Base-by-base conservation (phyloP, 257 asterid genomes). In the Oldenlandia corymbosa region DNA sequence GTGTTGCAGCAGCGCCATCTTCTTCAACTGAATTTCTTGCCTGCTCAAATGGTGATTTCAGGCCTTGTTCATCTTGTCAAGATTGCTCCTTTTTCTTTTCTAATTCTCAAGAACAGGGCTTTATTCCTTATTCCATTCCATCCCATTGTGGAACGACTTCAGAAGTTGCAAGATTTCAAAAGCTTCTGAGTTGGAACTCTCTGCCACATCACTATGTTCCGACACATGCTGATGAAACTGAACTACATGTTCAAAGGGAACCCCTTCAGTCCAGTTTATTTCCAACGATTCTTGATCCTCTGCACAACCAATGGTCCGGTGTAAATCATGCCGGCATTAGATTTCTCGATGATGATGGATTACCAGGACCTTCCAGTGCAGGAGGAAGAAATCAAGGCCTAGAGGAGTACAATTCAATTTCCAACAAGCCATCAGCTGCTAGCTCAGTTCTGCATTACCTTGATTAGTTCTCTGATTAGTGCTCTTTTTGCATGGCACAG, bases 241-340 rank as follows among this genome's bases (percentile, higher is more conserved):
- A 65, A 13, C 24, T 65, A 31, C 57, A 34, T 61, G 52, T 49
- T 41, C 73, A 61, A 12, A 80, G 91, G 95, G 95, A 86, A 82
- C 87, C 87, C 88, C 91, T 86, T 84, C 95, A 81, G 91, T 86
- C 89, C 88, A 83, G 81, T 59, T 57, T 74, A 42, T 54, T 41
- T 14, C 28, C 69, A 48, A n/a, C 64, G 12, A 12, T 68, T 64
- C 41, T 26, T 39, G 55, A 74, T 60, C 54, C 71, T 7, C 24
- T 64, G n/a, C 55, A 75, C 39, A 14, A 46, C 30, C 79, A 65
- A 50, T 68, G 71, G 73, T 68, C 79, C 49, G 64, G 45, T 60
- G 12, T 50, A 39, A 48, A 58, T 58, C 66, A 50, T 66, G 27
- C 58, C 17, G 54, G 70, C 63, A 31, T 63, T 8, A 47, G 61